Evolutionary conservation across 2,329 filamentous ascomycete genomes (phyloP), one percentile per base, ranked within the genome.

Genomic region (Trichophyton benhamiae): DNA sequence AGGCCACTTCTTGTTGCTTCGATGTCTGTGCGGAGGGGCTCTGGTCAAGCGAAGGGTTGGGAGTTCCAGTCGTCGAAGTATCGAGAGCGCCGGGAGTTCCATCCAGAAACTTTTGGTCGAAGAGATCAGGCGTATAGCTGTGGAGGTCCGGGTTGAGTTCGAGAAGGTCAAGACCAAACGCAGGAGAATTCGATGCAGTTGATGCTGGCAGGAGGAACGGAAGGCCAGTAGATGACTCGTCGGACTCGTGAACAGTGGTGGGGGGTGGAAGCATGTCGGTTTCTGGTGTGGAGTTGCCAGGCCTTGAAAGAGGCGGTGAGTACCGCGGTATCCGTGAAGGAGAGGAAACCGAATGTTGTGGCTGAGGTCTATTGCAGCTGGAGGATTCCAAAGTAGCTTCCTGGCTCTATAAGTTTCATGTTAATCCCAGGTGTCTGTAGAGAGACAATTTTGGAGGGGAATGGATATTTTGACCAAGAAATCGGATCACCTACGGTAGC

Each of bases 401-500:
- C 59, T 55, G 63, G 42, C 60, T 64, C 63, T 64, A 61, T 27
- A 62, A 6, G 30, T 22, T 62, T 36, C 46, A 55, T 55, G 63
- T 64, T 64, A 64, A 64, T 64, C 57, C 60, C 49, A 53, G 59
- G 3, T 48, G 25, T 63, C 65, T 64, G 60, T 61, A 64, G 62
- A 49, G 27, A 59, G 44, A 27, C 27, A 3, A 25, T 13, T 15
- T 41, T 13, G 42, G 15, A 30, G 57, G 64, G 63, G 62, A 63
- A 57, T 11, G 60, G 63, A 62, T 46, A 61, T 64, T 60, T 68
- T 67, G 67, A 73, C 68, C 67, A 74, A 72, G 68, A 69, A 72
- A 68, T 72, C 71, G 71, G 71, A 70, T n/a, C 67, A 75, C 75
- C 69, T 77, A 77, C 75, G 73, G 72, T 75, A 71, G 73, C 74